Evolutionary conservation across 1,139 yeast species (phyloP), one percentile per base, ranked within the genome.

Genomic region (Hansenula anomala): DNA sequence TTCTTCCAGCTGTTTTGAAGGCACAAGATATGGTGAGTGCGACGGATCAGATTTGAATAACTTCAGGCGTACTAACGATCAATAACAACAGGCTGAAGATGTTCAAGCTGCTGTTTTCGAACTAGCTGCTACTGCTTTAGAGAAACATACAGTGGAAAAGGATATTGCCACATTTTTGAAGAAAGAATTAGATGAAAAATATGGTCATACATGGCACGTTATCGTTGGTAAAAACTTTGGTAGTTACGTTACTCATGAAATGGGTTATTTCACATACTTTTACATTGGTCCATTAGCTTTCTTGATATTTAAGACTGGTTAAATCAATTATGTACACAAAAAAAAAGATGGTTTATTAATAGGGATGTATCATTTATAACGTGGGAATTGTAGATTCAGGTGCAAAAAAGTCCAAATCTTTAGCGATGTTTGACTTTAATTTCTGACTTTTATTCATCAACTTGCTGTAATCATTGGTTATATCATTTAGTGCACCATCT

Each of bases 221-320:
- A 78, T 92, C 43, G 97, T 89, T 38, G 99, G 98, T 24, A 80
- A 81, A 60, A 85, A 85, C 55, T 92, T 92, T 63, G 97, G 97
- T 5, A 80, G 94, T 39, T 89, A 84, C 58, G 96, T 94, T 20
- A 87, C 97, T 16, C 98, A 94, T 58, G 90, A 73, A 54, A 62
- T 84, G 46, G 95, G 95, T 20, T 78, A 75, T 56, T 92, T 92
- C 59, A 70, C 85, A 26, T 90, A 92, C 63, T 86, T 87, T 55
- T 89, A 88, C 62, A 70, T 88, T 44, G 96, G 85, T 19, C 81
- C 80, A 33, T 66, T 80, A 49, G 97, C 97, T 14, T 74, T 89
- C 48, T 70, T 92, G 51, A 71, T 87, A 15, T 92, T 88, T 67
- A 89, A 85, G 65, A 86, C 95, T 38, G 78, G 73, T 23, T 71